Percentiles rank a stretch among this genome's conserved stretches.
Evolutionary conservation across 352 stramenopile species (phyloP).

Genomic region (Pythium brachiatum): DNA sequence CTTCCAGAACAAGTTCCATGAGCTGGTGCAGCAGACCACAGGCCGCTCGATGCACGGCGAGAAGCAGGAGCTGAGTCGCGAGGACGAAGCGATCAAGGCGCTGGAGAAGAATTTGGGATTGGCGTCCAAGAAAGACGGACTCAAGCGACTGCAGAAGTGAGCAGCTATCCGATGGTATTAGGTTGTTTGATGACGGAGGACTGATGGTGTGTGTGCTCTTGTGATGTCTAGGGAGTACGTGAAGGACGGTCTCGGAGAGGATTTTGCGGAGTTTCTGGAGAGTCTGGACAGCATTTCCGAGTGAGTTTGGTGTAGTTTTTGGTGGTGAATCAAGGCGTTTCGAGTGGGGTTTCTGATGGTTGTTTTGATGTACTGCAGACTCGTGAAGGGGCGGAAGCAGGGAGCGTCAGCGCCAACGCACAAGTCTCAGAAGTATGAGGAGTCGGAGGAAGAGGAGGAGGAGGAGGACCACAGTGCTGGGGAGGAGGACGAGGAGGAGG

Average conservation of each 20-base stretch:
- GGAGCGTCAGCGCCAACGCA: conserved; percentile 6
- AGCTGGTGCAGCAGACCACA: conserved; percentile 69
- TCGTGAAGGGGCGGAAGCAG: conserved; percentile 59
- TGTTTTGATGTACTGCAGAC: conserved; percentile 24
- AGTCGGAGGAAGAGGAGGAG: conserved; percentile 18
- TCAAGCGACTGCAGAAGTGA: conserved; percentile 73
- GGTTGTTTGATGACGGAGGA: background rate
- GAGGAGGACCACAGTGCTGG: conserved; percentile 26
- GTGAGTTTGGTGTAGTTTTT: no score
- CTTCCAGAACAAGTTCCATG: conserved; percentile 77
- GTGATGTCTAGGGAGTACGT: conserved; percentile 60
- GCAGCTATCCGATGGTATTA: background rate
- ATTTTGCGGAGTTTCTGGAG: conserved; percentile 79
- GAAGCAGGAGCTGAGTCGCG: conserved; percentile 28
- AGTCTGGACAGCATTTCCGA: conserved; percentile 73
- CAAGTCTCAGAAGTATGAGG: conserved; percentile 7
- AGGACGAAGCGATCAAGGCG: conserved; percentile 69
- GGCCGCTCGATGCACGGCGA: conserved; percentile 35
- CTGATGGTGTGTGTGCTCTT: conserved; percentile 9
- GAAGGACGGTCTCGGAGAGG: conserved; percentile 74
- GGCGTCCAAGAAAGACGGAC: conserved; percentile 40
- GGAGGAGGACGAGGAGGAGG: conserved; percentile 21
- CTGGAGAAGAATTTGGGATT: conserved; percentile 73
- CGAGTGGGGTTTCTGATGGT: background rate
- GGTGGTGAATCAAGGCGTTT: background rate